Base-by-base conservation (phyloP, 805 yeast species). In the Candida xiaguanensis region DNA sequence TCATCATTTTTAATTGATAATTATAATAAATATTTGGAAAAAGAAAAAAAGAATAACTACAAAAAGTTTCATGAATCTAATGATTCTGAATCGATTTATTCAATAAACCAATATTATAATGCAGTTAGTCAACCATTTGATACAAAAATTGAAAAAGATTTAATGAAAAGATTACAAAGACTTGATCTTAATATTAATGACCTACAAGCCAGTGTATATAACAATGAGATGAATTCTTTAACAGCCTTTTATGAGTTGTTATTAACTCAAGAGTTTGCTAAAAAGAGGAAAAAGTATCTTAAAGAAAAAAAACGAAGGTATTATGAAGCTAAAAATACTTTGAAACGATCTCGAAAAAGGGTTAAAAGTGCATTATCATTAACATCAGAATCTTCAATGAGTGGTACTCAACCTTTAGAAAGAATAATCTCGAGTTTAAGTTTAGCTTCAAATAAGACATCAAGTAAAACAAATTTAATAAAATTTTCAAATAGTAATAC, bases 181-280 rank as follows among this genome's bases (percentile, higher is more conserved):
- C 58, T 78, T 18, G 83, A 86, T n/a, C 64, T 87, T 26, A 85
- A 85, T 53, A 69, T 74, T 2, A 82, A 78, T 11, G 59, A 70
- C 1, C 61, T 89, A 23, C 78, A 77, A 47, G 65, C 73, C 7
- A 75, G 84, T 20, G 79, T 88, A 3, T 51, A 62, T 20, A 69
- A 73, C 41, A 72, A 74, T 34, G 78, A 81, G 41, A 77, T 86
- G 59, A 93, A 85, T 58, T 67, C 87, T 0, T 62, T 85, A 12
- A 77, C 85, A 11, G 95, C 91, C 0, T 70, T 82, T 41, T 88
- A 90, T 82, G 80, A 80, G 33, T 63, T 87, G 14, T 59, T 80
- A 13, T 59, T 82, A 20, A 87, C 84, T 16, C 63, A 65, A 34
- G 80, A 77, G 47, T 63, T 58, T 36, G 43, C 52, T 9, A 58